phyloP scores from a whole-genome alignment of 1,139 yeast genomes.

The Blastobotrys illinoisensis region DNA sequence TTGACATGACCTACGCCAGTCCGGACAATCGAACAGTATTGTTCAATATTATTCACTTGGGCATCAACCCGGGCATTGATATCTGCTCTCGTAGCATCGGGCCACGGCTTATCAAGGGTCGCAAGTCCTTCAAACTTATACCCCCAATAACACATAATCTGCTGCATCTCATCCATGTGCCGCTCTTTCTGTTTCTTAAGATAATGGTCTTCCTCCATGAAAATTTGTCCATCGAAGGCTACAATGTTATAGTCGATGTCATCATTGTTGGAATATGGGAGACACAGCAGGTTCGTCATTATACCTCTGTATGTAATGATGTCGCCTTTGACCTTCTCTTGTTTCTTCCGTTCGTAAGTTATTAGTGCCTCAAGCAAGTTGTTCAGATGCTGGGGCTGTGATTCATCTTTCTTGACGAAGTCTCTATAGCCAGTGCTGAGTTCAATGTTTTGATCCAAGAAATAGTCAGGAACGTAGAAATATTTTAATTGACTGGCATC shows the following conservation, averaged over 20 bases:
- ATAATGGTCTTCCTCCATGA: conserved; percentile 59
- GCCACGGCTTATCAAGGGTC: conserved; percentile 74
- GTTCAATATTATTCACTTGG: conserved; percentile 65
- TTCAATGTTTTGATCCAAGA: conserved; percentile 49
- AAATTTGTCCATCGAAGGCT: conserved; percentile 77
- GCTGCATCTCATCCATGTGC: conserved; percentile 24
- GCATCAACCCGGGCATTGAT: conserved; percentile 58
- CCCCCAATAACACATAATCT: conserved; percentile 38
- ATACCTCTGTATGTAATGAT: conserved; percentile 81
- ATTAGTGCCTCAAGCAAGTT: conserved; percentile 54
- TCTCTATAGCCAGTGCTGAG: conserved; percentile 57
- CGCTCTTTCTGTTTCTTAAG: conserved; percentile 28
- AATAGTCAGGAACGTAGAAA: conserved; percentile 72
- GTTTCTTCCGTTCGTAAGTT: conserved; percentile 46
- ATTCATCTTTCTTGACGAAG: conserved; percentile 52
- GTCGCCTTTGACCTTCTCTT: conserved; percentile 50
- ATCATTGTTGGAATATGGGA: conserved; percentile 54
- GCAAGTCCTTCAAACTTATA: conserved; percentile 81
- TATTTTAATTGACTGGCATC: conserved; percentile 54
- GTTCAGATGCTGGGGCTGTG: conserved; percentile 47
- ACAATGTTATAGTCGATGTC: conserved; percentile 59
- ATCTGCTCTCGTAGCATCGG: conserved; percentile 53
- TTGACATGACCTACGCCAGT: conserved; percentile 77
- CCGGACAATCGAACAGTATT: conserved; percentile 68
- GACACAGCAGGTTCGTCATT: conserved; percentile 57